Evolutionary conservation across 306 rosid genomes (phyloP), one percentile per base, ranked within the genome.

Genomic region (Cyclanthera cordifolia): DNA sequence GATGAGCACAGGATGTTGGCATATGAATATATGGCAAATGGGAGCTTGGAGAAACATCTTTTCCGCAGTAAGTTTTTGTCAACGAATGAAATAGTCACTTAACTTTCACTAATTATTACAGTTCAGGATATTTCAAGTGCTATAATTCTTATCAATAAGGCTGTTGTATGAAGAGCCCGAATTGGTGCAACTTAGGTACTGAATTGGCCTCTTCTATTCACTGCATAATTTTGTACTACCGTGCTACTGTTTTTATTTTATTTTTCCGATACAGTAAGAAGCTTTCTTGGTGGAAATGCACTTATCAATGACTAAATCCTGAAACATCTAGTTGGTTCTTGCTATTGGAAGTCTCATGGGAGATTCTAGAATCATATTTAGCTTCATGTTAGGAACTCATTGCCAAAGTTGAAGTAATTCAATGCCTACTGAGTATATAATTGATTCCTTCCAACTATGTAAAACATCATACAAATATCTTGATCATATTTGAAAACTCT

Each of bases 1-100:
- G 99, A 88, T 69, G 96, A 90, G 14, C 88, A 93, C 75, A 83
- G 99, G 80, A 81, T 86, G 25, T 81, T 93, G 83, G 96, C 88
- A 54, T 93, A 93, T 77, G 99, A 93, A 66, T 93, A 86, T 79
- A 90, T 93, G 99, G 96, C 94, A 27, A 87, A 86, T 78, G 99
- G 96, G 68, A 87, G 91, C 88, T 75, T 93, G 83, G 99, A 93
- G 84, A 93, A 85, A 69, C 96, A 90, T 76, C 94, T 93, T 67
- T 93, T 93, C 60, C 96, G 99, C 69, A 84, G 99, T 93, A 85
- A 93, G 96, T 69, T 34, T 23, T 25, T 17, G 16, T 27, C 8
- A 13, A 37, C 16, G 11, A 53, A 30, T 70, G 15, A 67, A 47
- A 47, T 25, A 24, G 15, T 16, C 8, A 48, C 72, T 67, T 67